phyloP scores from a whole-genome alignment of 2,329 filamentous ascomycete species.

The Xylaria sp. region DNA sequence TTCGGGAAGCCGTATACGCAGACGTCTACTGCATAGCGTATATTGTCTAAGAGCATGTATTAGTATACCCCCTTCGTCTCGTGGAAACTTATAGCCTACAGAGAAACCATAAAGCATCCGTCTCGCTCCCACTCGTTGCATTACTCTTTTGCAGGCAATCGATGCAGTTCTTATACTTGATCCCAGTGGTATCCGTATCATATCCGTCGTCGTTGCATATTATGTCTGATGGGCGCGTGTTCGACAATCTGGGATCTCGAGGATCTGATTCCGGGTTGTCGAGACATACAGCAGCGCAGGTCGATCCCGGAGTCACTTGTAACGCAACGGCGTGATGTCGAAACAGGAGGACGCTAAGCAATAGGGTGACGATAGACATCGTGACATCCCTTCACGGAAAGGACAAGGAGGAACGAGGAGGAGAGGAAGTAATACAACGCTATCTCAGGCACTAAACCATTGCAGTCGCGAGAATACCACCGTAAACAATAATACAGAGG shows the following conservation, averaged over 20 bases:
- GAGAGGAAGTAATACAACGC: conserved; percentile 6
- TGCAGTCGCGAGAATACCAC: background rate
- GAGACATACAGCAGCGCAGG: conserved; percentile 52
- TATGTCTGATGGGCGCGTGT: conserved; percentile 51
- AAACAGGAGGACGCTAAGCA: conserved; percentile 24
- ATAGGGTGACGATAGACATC: conserved; percentile 11
- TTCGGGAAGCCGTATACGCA: conserved; percentile 48
- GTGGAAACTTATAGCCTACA: conserved; percentile 41
- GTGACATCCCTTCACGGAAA: conserved; percentile 13
- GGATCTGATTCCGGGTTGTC: conserved; percentile 41
- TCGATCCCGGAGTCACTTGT: conserved; percentile 54
- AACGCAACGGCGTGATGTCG: conserved; percentile 36
- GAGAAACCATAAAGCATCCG: conserved; percentile 49
- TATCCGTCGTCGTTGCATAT: conserved; percentile 49
- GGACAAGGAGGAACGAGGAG: conserved; percentile 6
- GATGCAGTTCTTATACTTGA: conserved; percentile 51
- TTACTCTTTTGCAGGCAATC: conserved; percentile 52
- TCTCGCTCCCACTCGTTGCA: conserved; percentile 42
- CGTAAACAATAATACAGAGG: background rate
- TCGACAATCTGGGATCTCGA: conserved; percentile 41
- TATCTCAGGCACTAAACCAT: background rate
- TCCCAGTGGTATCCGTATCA: conserved; percentile 40
- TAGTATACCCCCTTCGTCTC: conserved; percentile 13
- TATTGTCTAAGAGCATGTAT: conserved; percentile 47
- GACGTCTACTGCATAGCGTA: conserved; percentile 51